phyloP scores from a whole-genome alignment of 2,329 filamentous ascomycete genomes.

The Dactylellina cionopaga region DNA sequence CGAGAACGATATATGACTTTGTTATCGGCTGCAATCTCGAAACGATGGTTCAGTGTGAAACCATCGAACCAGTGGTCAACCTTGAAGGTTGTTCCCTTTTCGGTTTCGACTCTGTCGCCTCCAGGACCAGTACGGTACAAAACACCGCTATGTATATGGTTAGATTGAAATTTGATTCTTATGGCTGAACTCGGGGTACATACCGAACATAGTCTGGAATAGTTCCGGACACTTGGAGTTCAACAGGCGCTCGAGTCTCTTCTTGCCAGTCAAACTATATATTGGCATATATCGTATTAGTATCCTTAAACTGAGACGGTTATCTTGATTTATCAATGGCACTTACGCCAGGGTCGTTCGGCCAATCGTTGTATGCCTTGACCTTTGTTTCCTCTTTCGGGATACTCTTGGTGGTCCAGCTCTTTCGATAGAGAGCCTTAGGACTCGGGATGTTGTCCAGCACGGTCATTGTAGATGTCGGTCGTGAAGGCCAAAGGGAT shows the following conservation, averaged over 20 bases:
- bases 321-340: background rate
- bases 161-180: background rate
- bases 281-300: background rate
- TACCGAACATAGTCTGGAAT: constrained; percentile 72
- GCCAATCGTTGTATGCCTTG: constrained; percentile 42
- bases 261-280: constrained; percentile 73
- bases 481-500: background rate
- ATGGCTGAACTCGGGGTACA: constrained; percentile 5
- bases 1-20: constrained; percentile 77
- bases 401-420: constrained; percentile 21
- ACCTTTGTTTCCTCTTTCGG: constrained; percentile 25
- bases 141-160: constrained; percentile 68
- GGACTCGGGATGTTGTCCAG: constrained; percentile 28
- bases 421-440: constrained; percentile 36
- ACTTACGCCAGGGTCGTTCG: constrained; percentile 50
- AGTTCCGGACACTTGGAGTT: constrained; percentile 70
- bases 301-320: background rate
- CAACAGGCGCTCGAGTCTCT: constrained; percentile 73
- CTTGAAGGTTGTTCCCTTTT: constrained; percentile 68
- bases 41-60: constrained; percentile 75
- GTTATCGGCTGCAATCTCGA: constrained; percentile 68
- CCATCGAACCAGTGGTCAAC: constrained; percentile 85
- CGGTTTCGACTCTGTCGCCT: constrained; percentile 70
- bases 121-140: constrained; percentile 81
- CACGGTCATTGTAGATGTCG: constrained; percentile 24